Conservation (phyloP, 176 grass and related monocot genomes). For the Thinopyrum elongatum region DNA sequence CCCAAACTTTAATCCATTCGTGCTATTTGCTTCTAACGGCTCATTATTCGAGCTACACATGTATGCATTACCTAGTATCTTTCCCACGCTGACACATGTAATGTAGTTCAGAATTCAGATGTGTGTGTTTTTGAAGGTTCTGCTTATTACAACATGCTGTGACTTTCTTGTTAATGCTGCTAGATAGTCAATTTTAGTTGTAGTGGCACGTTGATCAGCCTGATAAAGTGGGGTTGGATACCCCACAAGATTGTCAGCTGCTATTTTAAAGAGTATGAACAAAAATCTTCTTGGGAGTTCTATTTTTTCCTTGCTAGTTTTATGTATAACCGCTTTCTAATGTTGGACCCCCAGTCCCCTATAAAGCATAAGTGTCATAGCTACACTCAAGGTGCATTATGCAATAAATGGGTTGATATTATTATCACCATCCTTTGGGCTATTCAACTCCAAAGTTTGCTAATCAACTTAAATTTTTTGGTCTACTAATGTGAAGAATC, state of each 20-base stretch:
- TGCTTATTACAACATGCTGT: neutral
- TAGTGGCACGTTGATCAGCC: neutral
- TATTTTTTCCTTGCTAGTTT: no score
- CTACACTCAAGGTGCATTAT: neutral
- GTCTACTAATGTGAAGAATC: neutral
- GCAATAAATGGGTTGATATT: neutral
- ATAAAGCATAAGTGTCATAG: neutral
- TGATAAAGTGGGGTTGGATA: no score
- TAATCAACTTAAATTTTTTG: no score
- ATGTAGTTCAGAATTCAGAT: neutral
- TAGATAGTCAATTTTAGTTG: neutral
- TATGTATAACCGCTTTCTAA: neutral
- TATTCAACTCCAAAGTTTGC: neutral
- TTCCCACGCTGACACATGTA: neutral
- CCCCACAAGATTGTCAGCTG: no score
- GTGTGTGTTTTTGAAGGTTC: neutral
- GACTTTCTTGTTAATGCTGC: neutral
- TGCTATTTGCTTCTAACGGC: neutral
- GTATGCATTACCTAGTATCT: neutral
- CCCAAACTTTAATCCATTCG: neutral
- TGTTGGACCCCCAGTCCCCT: neutral
- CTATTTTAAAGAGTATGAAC: no score
- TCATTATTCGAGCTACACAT: neutral
- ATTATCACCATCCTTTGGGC: neutral
- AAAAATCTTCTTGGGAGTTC: no score